phyloP scores from a whole-genome alignment of 768 basidiomycete species.

The Lepiota subincarnata region DNA sequence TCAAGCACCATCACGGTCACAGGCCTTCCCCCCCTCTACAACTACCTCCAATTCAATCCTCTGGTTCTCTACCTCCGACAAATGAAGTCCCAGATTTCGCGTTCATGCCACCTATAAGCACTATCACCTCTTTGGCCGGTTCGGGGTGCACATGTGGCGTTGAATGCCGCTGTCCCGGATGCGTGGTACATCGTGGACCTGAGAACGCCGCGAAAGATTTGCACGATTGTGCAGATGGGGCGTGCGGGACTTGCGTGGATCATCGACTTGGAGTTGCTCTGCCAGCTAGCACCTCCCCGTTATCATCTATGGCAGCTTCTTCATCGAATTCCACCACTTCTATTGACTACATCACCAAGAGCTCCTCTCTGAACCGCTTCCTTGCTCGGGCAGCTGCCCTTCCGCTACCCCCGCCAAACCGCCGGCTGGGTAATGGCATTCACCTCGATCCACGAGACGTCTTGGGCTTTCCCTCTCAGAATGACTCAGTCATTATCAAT shows the following conservation, averaged over 20 bases:
- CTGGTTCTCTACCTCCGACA: slow-evolving; percentile 20
- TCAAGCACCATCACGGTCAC: slow-evolving; percentile 19
- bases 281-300: slow-evolving; percentile 22
- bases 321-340: neutral
- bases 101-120: slow-evolving; percentile 57
- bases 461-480: slow-evolving; percentile 9
- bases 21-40: slow-evolving; percentile 29
- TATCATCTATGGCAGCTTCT: slow-evolving; percentile 11
- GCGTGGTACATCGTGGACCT: slow-evolving; percentile 61
- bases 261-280: slow-evolving; percentile 40
- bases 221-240: slow-evolving; percentile 41
- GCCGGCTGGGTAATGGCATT: slow-evolving; percentile 28
- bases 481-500: neutral
- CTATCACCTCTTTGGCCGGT: slow-evolving; percentile 55
- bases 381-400: slow-evolving; percentile 65
- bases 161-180: slow-evolving; percentile 69
- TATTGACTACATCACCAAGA: slow-evolving; percentile 9
- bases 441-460: slow-evolving; percentile 49
- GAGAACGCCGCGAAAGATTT: slow-evolving; percentile 44
- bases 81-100: slow-evolving; percentile 43
- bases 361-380: slow-evolving; percentile 49
- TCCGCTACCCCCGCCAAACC: slow-evolving; percentile 51
- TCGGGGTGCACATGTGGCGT: slow-evolving; percentile 72
- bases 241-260: slow-evolving; percentile 63
- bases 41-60: slow-evolving; percentile 45